These are phyloP conservation scores for Dactylella cylindrospora DNA, from an alignment of 2,329 filamentous ascomycete species.

Conservation along the genomic window DNA sequence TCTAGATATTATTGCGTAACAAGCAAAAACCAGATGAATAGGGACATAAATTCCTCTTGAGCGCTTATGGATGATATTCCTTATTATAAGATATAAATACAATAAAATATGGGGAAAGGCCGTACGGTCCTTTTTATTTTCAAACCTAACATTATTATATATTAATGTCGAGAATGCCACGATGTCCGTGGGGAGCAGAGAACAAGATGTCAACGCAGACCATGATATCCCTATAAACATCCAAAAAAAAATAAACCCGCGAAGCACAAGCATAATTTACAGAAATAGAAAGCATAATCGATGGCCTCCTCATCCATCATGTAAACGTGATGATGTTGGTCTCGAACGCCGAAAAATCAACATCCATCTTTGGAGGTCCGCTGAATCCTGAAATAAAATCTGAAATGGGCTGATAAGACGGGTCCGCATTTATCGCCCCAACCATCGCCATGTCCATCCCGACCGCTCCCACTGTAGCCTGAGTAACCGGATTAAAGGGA, in stretches of 20 bases:
- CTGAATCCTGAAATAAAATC: neutral
- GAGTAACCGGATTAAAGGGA: conserved; percentile 1
- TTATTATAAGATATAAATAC: no score
- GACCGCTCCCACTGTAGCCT: neutral
- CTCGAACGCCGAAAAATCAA: conserved; percentile 40
- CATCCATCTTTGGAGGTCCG: conserved; percentile 31
- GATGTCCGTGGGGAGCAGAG: neutral
- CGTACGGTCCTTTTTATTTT: no score
- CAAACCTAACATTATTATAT: no score
- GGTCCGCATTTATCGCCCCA: neutral
- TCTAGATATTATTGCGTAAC: no score
- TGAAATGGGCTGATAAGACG: conserved; percentile 10
- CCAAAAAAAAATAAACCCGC: conserved; percentile 1
- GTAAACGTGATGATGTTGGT: conserved; percentile 33
- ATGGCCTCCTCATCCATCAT: neutral
- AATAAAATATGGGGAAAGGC: no score
- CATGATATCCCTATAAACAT: neutral
- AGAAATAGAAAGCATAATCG: no score
- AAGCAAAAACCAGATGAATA: no score
- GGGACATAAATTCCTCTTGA: no score
- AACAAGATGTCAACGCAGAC: neutral
- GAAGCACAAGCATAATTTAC: conserved; percentile 1
- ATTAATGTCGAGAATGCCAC: no score
- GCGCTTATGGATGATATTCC: no score
- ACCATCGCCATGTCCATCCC: neutral